A percentile compares a stretch with the other conserved stretches of the same genome.
Conservation (phyloP, 352 stramenopile species). For the Elongisporangium undulatum region DNA sequence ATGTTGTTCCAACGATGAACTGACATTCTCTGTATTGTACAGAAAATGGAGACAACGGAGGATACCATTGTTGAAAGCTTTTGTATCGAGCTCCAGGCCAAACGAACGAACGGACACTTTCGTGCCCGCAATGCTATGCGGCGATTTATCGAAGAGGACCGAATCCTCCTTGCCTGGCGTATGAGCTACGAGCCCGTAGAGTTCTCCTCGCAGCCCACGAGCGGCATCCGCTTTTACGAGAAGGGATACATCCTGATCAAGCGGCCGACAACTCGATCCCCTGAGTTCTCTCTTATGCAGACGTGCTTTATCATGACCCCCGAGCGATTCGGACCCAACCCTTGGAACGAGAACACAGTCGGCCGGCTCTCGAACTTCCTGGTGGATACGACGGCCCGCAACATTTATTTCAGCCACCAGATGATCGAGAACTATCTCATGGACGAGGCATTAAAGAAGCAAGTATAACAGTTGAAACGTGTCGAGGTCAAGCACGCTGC, state of each 20-base stretch:
- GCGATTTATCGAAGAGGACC: constrained; percentile 3
- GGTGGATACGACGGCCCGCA: constrained; percentile 25
- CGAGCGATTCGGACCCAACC: constrained; percentile 23
- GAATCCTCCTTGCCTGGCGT: not conserved
- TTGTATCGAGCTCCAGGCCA: not conserved
- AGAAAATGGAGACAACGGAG: not conserved
- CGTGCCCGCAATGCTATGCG: not conserved
- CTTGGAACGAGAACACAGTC: constrained; percentile 10
- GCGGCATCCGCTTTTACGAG: constrained; percentile 2
- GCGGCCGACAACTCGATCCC: constrained; percentile 7
- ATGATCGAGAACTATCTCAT: constrained; percentile 49
- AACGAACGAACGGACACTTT: not conserved
- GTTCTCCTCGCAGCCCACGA: not conserved
- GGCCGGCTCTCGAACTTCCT: constrained; percentile 35
- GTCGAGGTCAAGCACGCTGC: too few species aligned
- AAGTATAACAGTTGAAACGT: too few species aligned
- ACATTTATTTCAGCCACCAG: constrained; percentile 35
- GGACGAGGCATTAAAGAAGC: too few species aligned
- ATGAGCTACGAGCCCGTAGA: not conserved
- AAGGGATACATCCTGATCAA: not conserved
- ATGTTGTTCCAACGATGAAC: too few species aligned
- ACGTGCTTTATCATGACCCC: constrained; percentile 57
- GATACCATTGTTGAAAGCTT: constrained; percentile 2
- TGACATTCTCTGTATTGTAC: too few species aligned
- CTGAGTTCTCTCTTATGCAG: constrained; percentile 35